Percentiles rank a stretch among this genome's conserved stretches.
These are phyloP conservation scores for Byssothecium circinans DNA, from an alignment of 2,329 filamentous ascomycete genomes.

Conservation along the genomic window DNA sequence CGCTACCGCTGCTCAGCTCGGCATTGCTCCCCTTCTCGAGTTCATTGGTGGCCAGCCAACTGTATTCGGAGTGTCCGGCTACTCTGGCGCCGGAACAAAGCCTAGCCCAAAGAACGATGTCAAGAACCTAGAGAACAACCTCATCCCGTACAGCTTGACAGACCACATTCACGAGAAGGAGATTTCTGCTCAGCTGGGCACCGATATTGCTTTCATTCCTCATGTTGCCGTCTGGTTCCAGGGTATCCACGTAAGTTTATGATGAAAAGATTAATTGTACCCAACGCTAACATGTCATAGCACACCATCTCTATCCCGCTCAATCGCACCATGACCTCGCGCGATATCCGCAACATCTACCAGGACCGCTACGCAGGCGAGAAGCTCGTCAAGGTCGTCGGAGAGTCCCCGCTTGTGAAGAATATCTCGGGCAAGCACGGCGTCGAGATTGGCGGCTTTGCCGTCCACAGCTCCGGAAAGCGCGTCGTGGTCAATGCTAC, in stretches of 20 bases:
- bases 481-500: constrained; percentile 91
- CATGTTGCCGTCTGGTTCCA: constrained; percentile 98
- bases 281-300: constrained; percentile 39
- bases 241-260: constrained; percentile 69
- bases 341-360: constrained; percentile 91
- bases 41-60: constrained; percentile 78
- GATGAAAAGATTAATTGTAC: too few relatives aligned
- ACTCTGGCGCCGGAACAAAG: constrained; percentile 94
- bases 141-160: constrained; percentile 88
- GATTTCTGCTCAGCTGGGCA: constrained; percentile 76
- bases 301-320: constrained; percentile 90
- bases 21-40: constrained; percentile 78
- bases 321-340: constrained; percentile 80
- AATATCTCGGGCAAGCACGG: constrained; percentile 82
- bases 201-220: constrained; percentile 79
- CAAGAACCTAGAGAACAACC: constrained; percentile 77
- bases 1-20: constrained; percentile 88
- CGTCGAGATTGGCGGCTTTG: constrained; percentile 92
- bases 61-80: constrained; percentile 89
- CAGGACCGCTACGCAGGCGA: constrained; percentile 96
- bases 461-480: constrained; percentile 86
- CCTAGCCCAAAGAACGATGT: constrained; percentile 93
- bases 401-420: constrained; percentile 84
- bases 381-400: constrained; percentile 89
- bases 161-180: constrained; percentile 95